A percentile compares a stretch with the other conserved stretches of the same genome.
Evolutionary conservation across 1,284 basidiomycete species (phyloP).

Genomic region (Microstroma glucosiphilum): DNA sequence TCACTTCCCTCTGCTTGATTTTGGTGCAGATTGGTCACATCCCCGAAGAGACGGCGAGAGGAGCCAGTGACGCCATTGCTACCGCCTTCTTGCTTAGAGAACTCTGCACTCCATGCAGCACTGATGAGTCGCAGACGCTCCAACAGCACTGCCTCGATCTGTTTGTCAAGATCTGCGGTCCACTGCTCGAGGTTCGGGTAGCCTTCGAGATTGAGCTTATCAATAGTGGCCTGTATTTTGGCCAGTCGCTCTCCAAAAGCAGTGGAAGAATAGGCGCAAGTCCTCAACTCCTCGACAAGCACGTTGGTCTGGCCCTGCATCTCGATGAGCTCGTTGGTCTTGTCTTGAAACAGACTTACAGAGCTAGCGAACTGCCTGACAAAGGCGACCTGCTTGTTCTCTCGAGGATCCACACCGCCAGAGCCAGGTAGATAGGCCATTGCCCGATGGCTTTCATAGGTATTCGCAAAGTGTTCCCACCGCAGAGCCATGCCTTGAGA

Average conservation of each 20-base stretch:
- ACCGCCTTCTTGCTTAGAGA: conserved; percentile 50
- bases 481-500: conserved; percentile 67
- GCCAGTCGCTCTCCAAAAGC: conserved; percentile 72
- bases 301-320: conserved; percentile 77
- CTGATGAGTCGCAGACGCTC: conserved; percentile 72
- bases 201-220: conserved; percentile 87
- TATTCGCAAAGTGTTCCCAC: conserved; percentile 77
- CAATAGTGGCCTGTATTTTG: conserved; percentile 83
- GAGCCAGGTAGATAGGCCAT: conserved; percentile 34
- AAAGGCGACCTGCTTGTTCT: conserved; percentile 82
- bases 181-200: conserved; percentile 96
- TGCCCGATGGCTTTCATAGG: conserved; percentile 57
- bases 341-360: conserved; percentile 73
- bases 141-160: conserved; percentile 76
- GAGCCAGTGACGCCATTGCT: conserved; percentile 12
- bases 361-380: conserved; percentile 90
- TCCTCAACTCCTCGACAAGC: conserved; percentile 76
- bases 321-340: conserved; percentile 86
- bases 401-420: conserved; percentile 54
- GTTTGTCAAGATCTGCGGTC: conserved; percentile 80
- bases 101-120: conserved; percentile 79
- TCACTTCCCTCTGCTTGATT: conserved; percentile 11
- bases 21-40: conserved; percentile 11
- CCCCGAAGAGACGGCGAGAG: conserved; percentile 1
- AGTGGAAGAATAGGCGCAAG: conserved; percentile 75